Conservation (phyloP, 2,329 filamentous ascomycete species). For the Trichoderma hamatum region DNA sequence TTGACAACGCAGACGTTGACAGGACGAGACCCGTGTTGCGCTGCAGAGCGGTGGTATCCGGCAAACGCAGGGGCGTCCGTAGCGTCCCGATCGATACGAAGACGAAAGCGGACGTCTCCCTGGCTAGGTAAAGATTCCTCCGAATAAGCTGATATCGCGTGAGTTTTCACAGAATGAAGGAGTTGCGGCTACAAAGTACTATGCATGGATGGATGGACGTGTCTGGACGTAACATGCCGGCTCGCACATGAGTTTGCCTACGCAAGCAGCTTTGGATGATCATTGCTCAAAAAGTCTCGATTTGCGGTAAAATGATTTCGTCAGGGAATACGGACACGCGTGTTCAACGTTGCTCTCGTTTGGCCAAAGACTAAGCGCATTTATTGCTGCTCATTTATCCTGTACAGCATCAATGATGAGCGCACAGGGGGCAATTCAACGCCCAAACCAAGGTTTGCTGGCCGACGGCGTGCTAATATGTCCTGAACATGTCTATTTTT, state of each 20-base stretch:
- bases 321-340: background rate
- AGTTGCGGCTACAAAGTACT: background rate
- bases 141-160: conserved; percentile 14
- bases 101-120: background rate
- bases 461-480: conserved; percentile 6
- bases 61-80: conserved; percentile 18
- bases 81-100: background rate
- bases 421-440: background rate
- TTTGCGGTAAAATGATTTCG: background rate
- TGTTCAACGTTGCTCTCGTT: background rate
- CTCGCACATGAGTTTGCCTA: background rate
- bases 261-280: background rate
- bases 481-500: conserved; percentile 24
- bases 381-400: background rate
- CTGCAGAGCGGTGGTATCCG: conserved; percentile 16
- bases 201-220: background rate
- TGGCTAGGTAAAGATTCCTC: background rate
- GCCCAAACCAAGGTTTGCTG: background rate
- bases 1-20: conserved; percentile 17
- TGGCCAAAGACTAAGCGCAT: background rate
- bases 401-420: background rate
- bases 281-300: background rate
- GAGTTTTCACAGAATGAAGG: background rate
- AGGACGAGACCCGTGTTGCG: background rate
- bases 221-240: conserved; percentile 1